These are phyloP conservation scores for Pterula multifida DNA, from an alignment of 1,284 basidiomycete species.

Conservation along the genomic window DNA sequence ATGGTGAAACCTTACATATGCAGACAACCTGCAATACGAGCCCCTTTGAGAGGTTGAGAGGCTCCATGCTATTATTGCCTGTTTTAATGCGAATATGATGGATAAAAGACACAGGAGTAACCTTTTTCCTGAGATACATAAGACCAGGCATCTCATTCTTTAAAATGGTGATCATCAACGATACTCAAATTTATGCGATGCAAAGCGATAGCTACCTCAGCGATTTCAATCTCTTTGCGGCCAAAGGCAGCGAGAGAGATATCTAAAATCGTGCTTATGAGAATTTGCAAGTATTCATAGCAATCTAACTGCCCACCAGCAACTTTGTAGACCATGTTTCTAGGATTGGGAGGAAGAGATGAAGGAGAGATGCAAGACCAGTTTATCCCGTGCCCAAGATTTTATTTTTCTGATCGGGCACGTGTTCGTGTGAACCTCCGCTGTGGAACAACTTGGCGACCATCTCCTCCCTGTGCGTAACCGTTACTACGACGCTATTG, in stretches of 20 bases:
- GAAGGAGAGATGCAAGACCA: slow-evolving; percentile 21
- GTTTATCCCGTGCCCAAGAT: slow-evolving; percentile 10
- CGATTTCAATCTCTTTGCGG: slow-evolving; percentile 98
- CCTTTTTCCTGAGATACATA: slow-evolving; percentile 84
- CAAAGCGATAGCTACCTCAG: slow-evolving; percentile 49
- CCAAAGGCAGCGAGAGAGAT: slow-evolving; percentile 94
- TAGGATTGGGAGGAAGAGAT: slow-evolving; percentile 12
- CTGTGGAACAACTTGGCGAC: background rate
- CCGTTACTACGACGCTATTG: too few species aligned
- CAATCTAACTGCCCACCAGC: slow-evolving; percentile 38
- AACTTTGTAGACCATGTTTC: slow-evolving; percentile 73
- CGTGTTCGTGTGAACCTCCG: slow-evolving; percentile 15
- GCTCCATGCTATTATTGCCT: slow-evolving; percentile 53
- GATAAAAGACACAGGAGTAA: slow-evolving; percentile 15
- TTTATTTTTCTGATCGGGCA: slow-evolving; percentile 22
- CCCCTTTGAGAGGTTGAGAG: slow-evolving; percentile 84
- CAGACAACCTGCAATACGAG: slow-evolving; percentile 94
- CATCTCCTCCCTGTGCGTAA: background rate
- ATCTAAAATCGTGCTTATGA: slow-evolving; percentile 36
- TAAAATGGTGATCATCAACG: slow-evolving; percentile 11
- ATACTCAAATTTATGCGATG: slow-evolving; percentile 5
- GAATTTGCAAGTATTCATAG: background rate
- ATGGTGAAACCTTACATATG: slow-evolving; percentile 60
- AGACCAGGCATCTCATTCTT: slow-evolving; percentile 90
- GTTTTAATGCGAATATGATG: slow-evolving; percentile 3